These are phyloP conservation scores for Leishmania aethiopica DNA, from an alignment of 208 protist species.

Conservation along the genomic window DNA sequence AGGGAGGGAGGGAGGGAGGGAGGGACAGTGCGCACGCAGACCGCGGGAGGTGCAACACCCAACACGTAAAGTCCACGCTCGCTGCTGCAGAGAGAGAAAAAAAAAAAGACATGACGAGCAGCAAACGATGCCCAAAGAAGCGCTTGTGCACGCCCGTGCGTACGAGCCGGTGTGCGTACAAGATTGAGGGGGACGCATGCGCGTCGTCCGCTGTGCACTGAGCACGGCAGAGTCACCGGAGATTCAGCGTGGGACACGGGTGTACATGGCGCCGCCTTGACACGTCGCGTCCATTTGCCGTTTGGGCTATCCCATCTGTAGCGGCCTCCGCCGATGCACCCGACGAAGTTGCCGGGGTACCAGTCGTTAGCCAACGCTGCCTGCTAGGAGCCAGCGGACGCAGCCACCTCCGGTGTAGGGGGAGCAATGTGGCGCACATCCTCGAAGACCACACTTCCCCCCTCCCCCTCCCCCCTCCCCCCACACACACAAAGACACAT, in stretches of 20 bases:
- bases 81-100: background rate
- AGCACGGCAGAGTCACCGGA: background rate
- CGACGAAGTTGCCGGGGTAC: background rate
- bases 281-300: background rate
- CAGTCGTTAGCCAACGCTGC: background rate
- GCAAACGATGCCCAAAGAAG: background rate
- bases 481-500: background rate
- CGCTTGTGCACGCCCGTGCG: background rate
- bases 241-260: background rate
- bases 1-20: background rate
- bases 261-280: background rate
- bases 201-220: no score
- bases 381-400: background rate
- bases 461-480: background rate
- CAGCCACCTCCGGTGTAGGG: no score
- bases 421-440: background rate
- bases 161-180: background rate
- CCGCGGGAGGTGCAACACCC: no score
- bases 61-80: no score
- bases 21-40: background rate
- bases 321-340: constrained; percentile 1
- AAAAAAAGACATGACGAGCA: background rate
- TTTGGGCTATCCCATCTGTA: constrained; percentile 11
- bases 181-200: no score
- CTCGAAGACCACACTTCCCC: background rate